These are phyloP conservation scores for Solanum aculeatissimum DNA, from an alignment of 305 asterid species.

Conservation along the genomic window DNA sequence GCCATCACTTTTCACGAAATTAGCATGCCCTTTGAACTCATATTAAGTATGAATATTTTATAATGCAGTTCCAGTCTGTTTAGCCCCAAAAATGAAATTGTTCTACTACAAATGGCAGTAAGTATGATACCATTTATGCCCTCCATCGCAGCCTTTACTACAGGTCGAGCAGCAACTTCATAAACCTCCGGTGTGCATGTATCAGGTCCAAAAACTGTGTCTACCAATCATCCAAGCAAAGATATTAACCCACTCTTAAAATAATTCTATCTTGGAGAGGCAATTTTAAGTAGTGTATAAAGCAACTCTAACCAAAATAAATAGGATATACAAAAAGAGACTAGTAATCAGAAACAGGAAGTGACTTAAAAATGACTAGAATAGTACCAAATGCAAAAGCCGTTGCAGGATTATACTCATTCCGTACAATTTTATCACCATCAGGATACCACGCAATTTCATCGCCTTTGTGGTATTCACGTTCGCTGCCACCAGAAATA, in stretches of 20 bases:
- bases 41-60: background rate
- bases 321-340: background rate
- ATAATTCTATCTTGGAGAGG: background rate
- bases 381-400: slow-evolving; percentile 86
- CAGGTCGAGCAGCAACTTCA: slow-evolving; percentile 94
- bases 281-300: background rate
- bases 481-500: slow-evolving; percentile 49
- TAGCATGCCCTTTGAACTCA: background rate
- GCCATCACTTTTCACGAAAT: background rate
- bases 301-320: background rate
- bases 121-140: slow-evolving; percentile 66
- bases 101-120: background rate
- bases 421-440: slow-evolving; percentile 74
- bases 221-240: slow-evolving; percentile 25
- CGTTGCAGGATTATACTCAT: slow-evolving; percentile 76
- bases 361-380: background rate
- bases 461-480: slow-evolving; percentile 90
- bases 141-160: slow-evolving; percentile 94
- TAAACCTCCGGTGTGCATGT: slow-evolving; percentile 80
- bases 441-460: slow-evolving; percentile 91
- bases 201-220: slow-evolving; percentile 80
- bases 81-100: background rate
- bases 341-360: background rate
- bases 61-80: background rate
- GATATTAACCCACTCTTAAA: background rate